Conservation (phyloP, 768 basidiomycete genomes). For the Mycena polygramma region DNA sequence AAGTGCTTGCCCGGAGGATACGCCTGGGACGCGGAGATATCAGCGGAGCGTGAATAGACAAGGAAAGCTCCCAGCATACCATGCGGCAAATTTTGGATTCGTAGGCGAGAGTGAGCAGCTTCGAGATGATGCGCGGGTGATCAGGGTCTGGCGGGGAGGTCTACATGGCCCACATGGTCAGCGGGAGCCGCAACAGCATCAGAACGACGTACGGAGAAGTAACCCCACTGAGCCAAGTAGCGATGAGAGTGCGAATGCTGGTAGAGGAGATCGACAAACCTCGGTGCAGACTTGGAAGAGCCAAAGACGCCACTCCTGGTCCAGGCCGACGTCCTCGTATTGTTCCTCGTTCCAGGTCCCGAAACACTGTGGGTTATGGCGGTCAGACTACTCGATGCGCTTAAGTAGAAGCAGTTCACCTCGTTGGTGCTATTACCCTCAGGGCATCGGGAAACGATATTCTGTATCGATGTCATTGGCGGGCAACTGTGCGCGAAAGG, state of each 20-base stretch:
- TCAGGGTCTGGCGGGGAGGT: conserved; percentile 80
- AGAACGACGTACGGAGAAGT: conserved; percentile 74
- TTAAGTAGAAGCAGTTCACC: conserved; percentile 47
- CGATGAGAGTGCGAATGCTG: neutral
- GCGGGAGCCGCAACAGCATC: neutral
- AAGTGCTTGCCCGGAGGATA: conserved; percentile 85
- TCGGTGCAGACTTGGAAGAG: conserved; percentile 88
- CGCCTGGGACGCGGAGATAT: conserved; percentile 57
- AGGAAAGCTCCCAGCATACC: conserved; percentile 49
- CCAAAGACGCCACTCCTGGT: conserved; percentile 90
- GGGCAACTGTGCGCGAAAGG: neutral
- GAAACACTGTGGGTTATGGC: conserved; percentile 73
- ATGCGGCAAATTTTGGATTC: conserved; percentile 76
- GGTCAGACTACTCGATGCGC: neutral
- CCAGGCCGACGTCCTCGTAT: conserved; percentile 71
- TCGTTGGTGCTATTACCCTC: conserved; percentile 62
- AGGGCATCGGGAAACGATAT: conserved; percentile 71
- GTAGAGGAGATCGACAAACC: conserved; percentile 4
- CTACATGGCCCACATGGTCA: conserved; percentile 49
- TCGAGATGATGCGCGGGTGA: conserved; percentile 84
- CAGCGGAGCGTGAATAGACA: neutral
- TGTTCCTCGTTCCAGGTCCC: conserved; percentile 81
- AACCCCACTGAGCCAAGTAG: conserved; percentile 81
- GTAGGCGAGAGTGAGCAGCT: conserved; percentile 79
- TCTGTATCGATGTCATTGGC: conserved; percentile 47